A percentile compares a stretch with the other conserved stretches of the same genome.
Conservation (phyloP, 768 basidiomycete species). For the Xerocomus potaroensis region DNA sequence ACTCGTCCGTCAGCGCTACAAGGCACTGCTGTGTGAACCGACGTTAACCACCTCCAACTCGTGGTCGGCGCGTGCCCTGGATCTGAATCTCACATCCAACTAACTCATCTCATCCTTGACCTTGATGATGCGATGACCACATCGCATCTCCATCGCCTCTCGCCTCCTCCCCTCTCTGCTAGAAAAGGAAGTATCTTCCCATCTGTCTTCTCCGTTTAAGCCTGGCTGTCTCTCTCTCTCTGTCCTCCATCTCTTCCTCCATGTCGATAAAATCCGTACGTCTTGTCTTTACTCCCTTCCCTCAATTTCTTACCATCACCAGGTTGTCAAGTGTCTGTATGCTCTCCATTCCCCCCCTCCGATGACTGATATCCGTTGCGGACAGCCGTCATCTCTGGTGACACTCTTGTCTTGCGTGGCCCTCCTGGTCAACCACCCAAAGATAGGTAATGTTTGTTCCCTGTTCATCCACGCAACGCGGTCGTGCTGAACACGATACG, state of each 20-base stretch:
- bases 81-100: too few species aligned
- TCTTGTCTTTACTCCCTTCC: constrained; percentile 4
- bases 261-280: constrained; percentile 80
- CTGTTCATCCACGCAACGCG: background rate
- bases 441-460: constrained; percentile 63
- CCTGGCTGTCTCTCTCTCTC: background rate
- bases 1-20: constrained; percentile 4
- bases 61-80: constrained; percentile 11
- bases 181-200: constrained; percentile 1
- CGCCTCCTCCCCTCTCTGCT: background rate
- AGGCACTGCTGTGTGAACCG: constrained; percentile 11
- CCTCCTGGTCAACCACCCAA: constrained; percentile 79
- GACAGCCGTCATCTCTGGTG: constrained; percentile 85
- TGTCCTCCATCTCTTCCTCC: background rate
- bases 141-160: too few species aligned
- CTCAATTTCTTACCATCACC: background rate
- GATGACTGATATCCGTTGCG: constrained; percentile 20
- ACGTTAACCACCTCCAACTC: background rate
- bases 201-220: background rate
- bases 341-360: background rate
- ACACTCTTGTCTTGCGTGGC: constrained; percentile 81
- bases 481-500: constrained; percentile 9
- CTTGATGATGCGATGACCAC: too few species aligned
- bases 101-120: too few species aligned
- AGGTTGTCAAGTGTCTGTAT: constrained; percentile 61